These are phyloP conservation scores for Cronartium quercuum DNA, from an alignment of 1,284 basidiomycete genomes.

Conservation along the genomic window DNA sequence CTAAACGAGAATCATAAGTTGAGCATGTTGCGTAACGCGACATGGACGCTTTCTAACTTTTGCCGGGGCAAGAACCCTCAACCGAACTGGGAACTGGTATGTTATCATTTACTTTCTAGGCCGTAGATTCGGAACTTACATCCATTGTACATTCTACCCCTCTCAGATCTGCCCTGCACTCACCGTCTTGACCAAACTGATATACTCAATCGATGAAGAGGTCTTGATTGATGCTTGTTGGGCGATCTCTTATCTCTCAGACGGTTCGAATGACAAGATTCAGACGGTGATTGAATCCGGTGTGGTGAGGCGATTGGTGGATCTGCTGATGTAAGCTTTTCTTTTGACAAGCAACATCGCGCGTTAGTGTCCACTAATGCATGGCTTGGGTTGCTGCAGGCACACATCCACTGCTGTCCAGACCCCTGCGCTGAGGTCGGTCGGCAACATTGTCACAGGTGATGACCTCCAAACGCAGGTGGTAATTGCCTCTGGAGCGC, in stretches of 20 bases:
- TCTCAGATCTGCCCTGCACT: conserved; percentile 90
- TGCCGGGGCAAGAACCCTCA: conserved; percentile 94
- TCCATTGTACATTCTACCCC: not conserved
- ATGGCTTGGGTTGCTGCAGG: conserved; percentile 29
- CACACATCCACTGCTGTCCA: conserved; percentile 97
- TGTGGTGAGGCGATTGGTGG: conserved; percentile 93
- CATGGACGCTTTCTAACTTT: conserved; percentile 97
- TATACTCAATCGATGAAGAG: conserved; percentile 98
- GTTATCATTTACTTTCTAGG: not conserved
- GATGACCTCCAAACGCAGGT: conserved; percentile 99
- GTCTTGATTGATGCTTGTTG: conserved; percentile 99
- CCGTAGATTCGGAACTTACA: not conserved
- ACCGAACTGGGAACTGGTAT: conserved; percentile 48
- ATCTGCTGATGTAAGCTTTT: conserved; percentile 65
- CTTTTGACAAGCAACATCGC: not conserved
- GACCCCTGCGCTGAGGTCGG: conserved; percentile 92
- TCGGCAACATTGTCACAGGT: conserved; percentile 97
- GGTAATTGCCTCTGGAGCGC: conserved; percentile 90
- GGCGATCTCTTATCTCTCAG: conserved; percentile 99
- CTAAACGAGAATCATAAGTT: conserved; percentile 71
- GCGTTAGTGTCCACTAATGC: not conserved
- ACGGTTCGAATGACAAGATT: conserved; percentile 99
- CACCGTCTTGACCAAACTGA: conserved; percentile 91
- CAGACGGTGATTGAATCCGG: conserved; percentile 99
- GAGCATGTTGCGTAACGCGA: conserved; percentile 94